Evolutionary conservation across 2,329 filamentous ascomycete species (phyloP).

Genomic region (Ophiocordyceps unilateralis): DNA sequence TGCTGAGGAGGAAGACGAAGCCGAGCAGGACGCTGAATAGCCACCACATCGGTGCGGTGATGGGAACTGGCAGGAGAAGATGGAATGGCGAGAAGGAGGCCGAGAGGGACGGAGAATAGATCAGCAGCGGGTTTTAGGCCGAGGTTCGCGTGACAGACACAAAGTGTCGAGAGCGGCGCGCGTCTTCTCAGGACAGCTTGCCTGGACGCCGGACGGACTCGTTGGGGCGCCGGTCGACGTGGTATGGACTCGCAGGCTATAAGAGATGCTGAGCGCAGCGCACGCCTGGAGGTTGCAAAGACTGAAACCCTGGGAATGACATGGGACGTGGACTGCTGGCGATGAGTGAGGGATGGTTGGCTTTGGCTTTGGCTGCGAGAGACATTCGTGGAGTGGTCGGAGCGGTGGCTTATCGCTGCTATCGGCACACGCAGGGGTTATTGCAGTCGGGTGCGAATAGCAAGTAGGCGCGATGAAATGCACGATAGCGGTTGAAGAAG

Average conservation of each 20-base stretch:
- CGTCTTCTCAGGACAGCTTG: background rate
- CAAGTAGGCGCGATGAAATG: too few relatives aligned
- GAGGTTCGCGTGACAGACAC: too few relatives aligned
- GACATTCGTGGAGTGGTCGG: background rate
- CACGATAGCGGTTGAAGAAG: too few relatives aligned
- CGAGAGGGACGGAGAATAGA: background rate
- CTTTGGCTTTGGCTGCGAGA: background rate
- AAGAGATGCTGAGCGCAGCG: background rate
- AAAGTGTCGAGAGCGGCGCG: background rate
- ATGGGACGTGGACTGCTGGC: background rate
- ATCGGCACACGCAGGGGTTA: background rate
- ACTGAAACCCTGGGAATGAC: background rate
- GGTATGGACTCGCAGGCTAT: background rate
- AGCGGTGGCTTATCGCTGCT: background rate
- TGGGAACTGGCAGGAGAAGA: conserved; percentile 9
- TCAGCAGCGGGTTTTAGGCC: too few relatives aligned
- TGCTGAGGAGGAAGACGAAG: conserved; percentile 72
- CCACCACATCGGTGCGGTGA: conserved; percentile 52
- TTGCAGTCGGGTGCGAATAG: too few relatives aligned
- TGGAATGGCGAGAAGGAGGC: background rate
- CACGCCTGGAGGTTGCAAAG: conserved; percentile 1
- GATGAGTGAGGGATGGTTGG: background rate
- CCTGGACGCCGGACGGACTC: background rate
- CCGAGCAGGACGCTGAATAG: conserved; percentile 66
- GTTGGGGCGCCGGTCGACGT: background rate